Conservation (phyloP, 495 filamentous ascomycete species). For the Hypomontagnella monticulosa region DNA sequence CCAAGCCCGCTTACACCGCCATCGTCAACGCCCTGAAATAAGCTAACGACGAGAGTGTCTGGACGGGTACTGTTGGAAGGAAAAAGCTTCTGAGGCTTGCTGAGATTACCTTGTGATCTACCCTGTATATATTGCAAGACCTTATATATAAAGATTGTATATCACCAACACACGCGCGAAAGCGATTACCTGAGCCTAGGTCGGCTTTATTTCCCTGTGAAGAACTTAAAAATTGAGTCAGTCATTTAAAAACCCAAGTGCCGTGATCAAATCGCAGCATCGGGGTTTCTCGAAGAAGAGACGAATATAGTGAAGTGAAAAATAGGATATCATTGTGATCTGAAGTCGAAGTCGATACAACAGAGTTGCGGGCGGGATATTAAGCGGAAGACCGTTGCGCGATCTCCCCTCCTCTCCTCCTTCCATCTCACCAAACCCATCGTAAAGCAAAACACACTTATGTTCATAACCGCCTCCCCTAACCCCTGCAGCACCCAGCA, state of each 20-base stretch:
- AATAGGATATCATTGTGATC: conserved; percentile 29
- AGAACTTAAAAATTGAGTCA: background rate
- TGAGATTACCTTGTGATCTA: conserved; percentile 13
- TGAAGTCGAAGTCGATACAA: conserved; percentile 23
- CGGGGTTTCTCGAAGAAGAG: background rate
- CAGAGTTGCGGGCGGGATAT: conserved; percentile 27
- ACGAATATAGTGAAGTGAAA: background rate
- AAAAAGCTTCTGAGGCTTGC: background rate
- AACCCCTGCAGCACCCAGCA: too few species aligned
- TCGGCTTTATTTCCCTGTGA: background rate
- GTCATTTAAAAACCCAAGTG: background rate
- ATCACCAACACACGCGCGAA: background rate
- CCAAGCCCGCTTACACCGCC: conserved; percentile 72
- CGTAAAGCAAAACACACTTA: background rate
- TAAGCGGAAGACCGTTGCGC: conserved; percentile 10
- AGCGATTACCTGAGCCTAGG: background rate
- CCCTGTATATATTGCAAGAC: conserved; percentile 34
- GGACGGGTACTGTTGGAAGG: background rate
- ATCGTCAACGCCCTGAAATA: conserved; percentile 61
- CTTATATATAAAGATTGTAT: conserved; percentile 30
- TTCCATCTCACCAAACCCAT: background rate
- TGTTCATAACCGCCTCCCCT: background rate
- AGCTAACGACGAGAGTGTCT: background rate
- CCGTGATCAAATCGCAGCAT: background rate
- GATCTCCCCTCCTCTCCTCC: conserved; percentile 1